Evolutionary conservation across 352 stramenopile genomes (phyloP), one percentile per base, ranked within the genome.

Genomic region (Albugo candida): DNA sequence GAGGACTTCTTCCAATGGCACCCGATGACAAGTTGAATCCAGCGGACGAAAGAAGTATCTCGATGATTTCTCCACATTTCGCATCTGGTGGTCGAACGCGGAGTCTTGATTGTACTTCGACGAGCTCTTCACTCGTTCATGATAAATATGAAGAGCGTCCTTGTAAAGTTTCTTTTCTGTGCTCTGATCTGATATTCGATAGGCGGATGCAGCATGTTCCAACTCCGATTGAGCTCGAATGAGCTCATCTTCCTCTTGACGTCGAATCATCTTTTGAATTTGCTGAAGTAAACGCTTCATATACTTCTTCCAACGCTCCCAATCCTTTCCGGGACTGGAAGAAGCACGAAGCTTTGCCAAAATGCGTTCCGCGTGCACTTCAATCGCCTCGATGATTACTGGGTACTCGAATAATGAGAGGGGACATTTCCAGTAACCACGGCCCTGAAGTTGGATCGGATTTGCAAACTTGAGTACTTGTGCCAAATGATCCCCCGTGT

Each of bases 31-130:
- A 39, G 40, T 53, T 37, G 38, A 49, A 18, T 53, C 56, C 39
- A 53, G 5, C 11, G 48, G 37, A 19, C 20, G 37, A 18, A 53
- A 53, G 18, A 53, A 53, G 48, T 53, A 37, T n/a, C 41, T 36
- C 1, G 39, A 45, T 8, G 38, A 53, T 19, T 40, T 1, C 48
- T 53, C 37, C 27, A 44, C 2, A 18, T 50, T 53, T 17, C 31
- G 13, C 16, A 34, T 44, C 27, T 5, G 48, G 19, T 49, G 49
- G 18, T 53, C 48, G 34, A 53, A 47, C 27, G 37, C 48, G 20
- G 48, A 42, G 48, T 53, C 48, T 50, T 53, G 48, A 19, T 50
- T 53, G 38, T 40, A 49, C 20, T 53, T 41, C 19, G 34, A 49
- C n/a, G 48, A 42, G 0, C 48, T 12, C 48, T 19, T 38, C 17